Evolutionary conservation across 106 monocot species (phyloP).

Genomic region (Triglochin maritima): DNA sequence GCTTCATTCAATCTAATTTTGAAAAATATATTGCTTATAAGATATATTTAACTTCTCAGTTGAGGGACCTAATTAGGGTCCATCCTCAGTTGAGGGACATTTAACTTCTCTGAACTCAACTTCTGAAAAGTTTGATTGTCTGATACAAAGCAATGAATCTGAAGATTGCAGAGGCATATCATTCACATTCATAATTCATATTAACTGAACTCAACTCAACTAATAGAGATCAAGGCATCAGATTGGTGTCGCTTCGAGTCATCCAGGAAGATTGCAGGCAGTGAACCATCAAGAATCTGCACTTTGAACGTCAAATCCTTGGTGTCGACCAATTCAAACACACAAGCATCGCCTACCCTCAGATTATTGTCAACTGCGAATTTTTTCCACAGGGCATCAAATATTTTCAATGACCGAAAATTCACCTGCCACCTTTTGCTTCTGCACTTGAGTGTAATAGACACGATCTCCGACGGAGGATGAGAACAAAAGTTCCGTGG

Average conservation of each 20-base stretch:
- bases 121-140: no score
- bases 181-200: no score
- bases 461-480: conserved; percentile 16
- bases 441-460: conserved; percentile 6
- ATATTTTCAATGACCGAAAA: conserved; percentile 10
- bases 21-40: no score
- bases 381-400: conserved; percentile 24
- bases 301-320: conserved; percentile 28
- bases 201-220: neutral
- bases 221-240: neutral
- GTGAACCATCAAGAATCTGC: conserved; percentile 29
- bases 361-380: conserved; percentile 37
- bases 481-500: conserved; percentile 20
- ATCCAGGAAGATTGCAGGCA: conserved; percentile 1
- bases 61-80: no score
- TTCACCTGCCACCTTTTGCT: conserved; percentile 27
- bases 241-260: neutral
- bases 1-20: no score
- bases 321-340: conserved; percentile 40
- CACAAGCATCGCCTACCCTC: conserved; percentile 42
- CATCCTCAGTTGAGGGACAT: no score
- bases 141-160: no score
- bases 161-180: no score
- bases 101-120: no score
- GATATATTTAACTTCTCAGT: no score